Conservation (phyloP, 768 basidiomycete genomes). For the Rickenella mellea region DNA sequence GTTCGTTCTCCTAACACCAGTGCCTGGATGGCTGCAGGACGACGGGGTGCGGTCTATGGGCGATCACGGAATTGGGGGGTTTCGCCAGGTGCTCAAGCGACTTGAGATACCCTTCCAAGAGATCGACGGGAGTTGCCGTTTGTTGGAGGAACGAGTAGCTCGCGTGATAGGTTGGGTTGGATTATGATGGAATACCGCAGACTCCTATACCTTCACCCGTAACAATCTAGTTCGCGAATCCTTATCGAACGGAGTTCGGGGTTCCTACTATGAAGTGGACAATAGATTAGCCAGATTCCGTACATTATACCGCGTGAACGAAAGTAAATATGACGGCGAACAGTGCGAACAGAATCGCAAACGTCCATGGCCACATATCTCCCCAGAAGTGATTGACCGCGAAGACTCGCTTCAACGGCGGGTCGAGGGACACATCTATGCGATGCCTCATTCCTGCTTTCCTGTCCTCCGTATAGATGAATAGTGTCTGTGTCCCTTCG, state of each 20-base stretch:
- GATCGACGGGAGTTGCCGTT: background rate
- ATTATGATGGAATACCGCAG: slow-evolving; percentile 17
- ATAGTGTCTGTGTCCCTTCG: slow-evolving; percentile 62
- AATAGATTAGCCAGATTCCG: no score
- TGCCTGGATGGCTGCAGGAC: slow-evolving; percentile 51
- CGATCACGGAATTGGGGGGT: no score
- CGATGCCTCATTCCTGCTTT: slow-evolving; percentile 37
- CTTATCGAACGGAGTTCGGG: slow-evolving; percentile 28
- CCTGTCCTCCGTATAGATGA: slow-evolving; percentile 39
- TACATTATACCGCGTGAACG: background rate
- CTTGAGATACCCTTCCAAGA: slow-evolving; percentile 1
- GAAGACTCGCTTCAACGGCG: slow-evolving; percentile 42
- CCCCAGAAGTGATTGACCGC: slow-evolving; percentile 48
- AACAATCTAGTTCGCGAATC: slow-evolving; percentile 25
- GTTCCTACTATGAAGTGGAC: no score
- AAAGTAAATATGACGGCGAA: background rate
- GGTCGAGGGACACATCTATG: slow-evolving; percentile 45
- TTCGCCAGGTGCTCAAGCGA: no score
- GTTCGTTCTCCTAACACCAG: slow-evolving; percentile 46
- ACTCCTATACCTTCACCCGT: no score
- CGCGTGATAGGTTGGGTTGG: background rate
- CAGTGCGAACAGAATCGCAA: background rate
- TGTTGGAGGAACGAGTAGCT: slow-evolving; percentile 4
- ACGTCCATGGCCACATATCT: background rate
- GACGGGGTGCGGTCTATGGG: slow-evolving; percentile 54